phyloP scores from a whole-genome alignment of 2,329 filamentous ascomycete species.

The Alternaria arbusti region DNA sequence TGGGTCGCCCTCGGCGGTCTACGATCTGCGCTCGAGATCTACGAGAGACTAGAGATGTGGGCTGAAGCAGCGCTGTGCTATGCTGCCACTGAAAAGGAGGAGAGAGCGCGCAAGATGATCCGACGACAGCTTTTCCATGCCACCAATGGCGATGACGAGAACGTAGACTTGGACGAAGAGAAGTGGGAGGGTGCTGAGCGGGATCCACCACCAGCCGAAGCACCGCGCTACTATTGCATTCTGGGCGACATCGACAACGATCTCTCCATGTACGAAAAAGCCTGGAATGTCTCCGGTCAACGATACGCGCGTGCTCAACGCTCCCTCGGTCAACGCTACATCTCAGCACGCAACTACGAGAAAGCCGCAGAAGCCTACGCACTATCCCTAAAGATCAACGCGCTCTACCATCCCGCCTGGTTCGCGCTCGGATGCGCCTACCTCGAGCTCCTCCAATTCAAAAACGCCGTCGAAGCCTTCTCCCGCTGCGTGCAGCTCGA shows the following conservation, averaged over 20 bases:
- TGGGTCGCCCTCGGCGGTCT: constrained; percentile 91
- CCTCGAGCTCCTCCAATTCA: constrained; percentile 77
- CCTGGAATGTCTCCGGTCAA: constrained; percentile 83
- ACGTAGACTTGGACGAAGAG: constrained; percentile 53
- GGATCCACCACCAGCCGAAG: constrained; percentile 76
- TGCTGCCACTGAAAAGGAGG: constrained; percentile 78
- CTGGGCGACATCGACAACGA: constrained; percentile 86
- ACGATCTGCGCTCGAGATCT: constrained; percentile 91
- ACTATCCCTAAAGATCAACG: constrained; percentile 78
- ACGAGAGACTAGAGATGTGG: constrained; percentile 91
- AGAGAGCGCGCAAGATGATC: constrained; percentile 78
- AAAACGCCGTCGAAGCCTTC: constrained; percentile 83
- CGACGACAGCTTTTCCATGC: constrained; percentile 79
- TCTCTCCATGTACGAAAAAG: constrained; percentile 76
- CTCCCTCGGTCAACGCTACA: constrained; percentile 80
- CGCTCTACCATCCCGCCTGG: constrained; percentile 84
- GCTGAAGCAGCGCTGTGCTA: constrained; percentile 92
- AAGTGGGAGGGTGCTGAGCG: constrained; percentile 72
- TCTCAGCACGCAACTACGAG: constrained; percentile 68
- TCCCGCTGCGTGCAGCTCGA: constrained; percentile 82
- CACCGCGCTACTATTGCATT: constrained; percentile 89
- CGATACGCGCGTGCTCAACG: constrained; percentile 88
- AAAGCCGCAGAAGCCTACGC: constrained; percentile 79
- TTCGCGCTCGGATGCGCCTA: constrained; percentile 88
- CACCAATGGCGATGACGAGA: constrained; percentile 54